Evolutionary conservation across 1,139 yeast genomes (phyloP).

Genomic region (Saccharomyces hybrid): DNA sequence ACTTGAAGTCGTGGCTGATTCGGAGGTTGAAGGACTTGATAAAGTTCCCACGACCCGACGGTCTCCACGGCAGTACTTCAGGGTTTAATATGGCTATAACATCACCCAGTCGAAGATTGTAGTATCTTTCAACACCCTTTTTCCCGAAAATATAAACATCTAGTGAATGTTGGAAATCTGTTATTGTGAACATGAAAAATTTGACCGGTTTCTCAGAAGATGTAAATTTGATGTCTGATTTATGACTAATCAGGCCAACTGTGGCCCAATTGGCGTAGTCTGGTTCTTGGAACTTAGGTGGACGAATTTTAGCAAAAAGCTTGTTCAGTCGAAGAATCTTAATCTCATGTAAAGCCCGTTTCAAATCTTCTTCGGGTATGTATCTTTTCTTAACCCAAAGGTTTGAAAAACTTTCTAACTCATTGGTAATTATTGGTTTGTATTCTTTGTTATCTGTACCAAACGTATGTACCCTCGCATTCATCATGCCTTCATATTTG

Average conservation of each 20-base stretch:
- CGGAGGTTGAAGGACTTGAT: slow-evolving; percentile 51
- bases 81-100: slow-evolving; percentile 74
- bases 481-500: slow-evolving; percentile 22
- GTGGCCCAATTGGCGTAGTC: slow-evolving; percentile 67
- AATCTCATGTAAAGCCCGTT: slow-evolving; percentile 36
- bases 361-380: slow-evolving; percentile 34
- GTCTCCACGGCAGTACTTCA: slow-evolving; percentile 39
- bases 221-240: slow-evolving; percentile 46
- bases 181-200: slow-evolving; percentile 54
- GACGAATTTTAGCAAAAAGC: slow-evolving; percentile 52
- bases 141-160: slow-evolving; percentile 56
- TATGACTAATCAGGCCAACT: slow-evolving; percentile 56
- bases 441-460: slow-evolving; percentile 18
- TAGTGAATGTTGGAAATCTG: slow-evolving; percentile 56
- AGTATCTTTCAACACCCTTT: slow-evolving; percentile 58
- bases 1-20: slow-evolving; percentile 44
- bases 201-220: slow-evolving; percentile 40
- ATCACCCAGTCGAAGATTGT: slow-evolving; percentile 69
- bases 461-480: slow-evolving; percentile 35
- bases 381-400: slow-evolving; percentile 41
- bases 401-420: slow-evolving; percentile 34
- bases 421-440: slow-evolving; percentile 28
- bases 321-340: slow-evolving; percentile 51
- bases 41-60: slow-evolving; percentile 18
- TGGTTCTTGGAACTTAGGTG: slow-evolving; percentile 68